A percentile compares a stretch with the other conserved stretches of the same genome.
These are phyloP conservation scores for Xylaria sp. DNA, from an alignment of 2,329 filamentous ascomycete species.

Conservation along the genomic window DNA sequence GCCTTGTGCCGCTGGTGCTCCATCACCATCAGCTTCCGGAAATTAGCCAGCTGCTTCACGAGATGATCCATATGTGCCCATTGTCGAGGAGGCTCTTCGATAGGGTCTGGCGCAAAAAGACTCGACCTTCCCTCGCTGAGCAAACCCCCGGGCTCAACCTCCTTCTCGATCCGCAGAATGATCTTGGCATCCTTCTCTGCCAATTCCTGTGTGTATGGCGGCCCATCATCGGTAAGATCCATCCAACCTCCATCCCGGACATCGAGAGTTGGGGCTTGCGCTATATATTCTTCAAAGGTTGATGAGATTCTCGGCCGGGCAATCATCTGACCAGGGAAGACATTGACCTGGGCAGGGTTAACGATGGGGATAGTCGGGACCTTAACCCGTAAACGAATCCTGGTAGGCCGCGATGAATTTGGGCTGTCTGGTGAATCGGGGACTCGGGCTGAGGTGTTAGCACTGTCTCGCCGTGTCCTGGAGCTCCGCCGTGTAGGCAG, in stretches of 20 bases:
- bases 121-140: slow-evolving; percentile 77
- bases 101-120: slow-evolving; percentile 76
- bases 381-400: slow-evolving; percentile 63
- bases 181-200: slow-evolving; percentile 74
- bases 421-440: slow-evolving; percentile 42
- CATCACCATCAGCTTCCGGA: slow-evolving; percentile 80
- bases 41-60: slow-evolving; percentile 80
- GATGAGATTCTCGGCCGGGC: slow-evolving; percentile 62
- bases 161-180: slow-evolving; percentile 77
- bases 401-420: slow-evolving; percentile 44
- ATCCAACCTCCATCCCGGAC: slow-evolving; percentile 68
- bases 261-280: slow-evolving; percentile 61
- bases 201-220: slow-evolving; percentile 68
- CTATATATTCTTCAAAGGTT: slow-evolving; percentile 69
- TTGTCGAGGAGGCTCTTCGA: slow-evolving; percentile 78
- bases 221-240: slow-evolving; percentile 65
- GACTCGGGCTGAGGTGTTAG: slow-evolving; percentile 44
- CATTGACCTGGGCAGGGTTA: slow-evolving; percentile 67
- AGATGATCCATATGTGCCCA: slow-evolving; percentile 92
- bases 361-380: slow-evolving; percentile 66
- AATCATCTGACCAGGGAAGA: slow-evolving; percentile 51
- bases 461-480: slow-evolving; percentile 51
- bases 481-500: slow-evolving; percentile 58
- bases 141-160: slow-evolving; percentile 78
- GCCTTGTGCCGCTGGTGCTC: slow-evolving; percentile 82